phyloP scores from a whole-genome alignment of 768 basidiomycete genomes.

The Fomitopsis pulvina region DNA sequence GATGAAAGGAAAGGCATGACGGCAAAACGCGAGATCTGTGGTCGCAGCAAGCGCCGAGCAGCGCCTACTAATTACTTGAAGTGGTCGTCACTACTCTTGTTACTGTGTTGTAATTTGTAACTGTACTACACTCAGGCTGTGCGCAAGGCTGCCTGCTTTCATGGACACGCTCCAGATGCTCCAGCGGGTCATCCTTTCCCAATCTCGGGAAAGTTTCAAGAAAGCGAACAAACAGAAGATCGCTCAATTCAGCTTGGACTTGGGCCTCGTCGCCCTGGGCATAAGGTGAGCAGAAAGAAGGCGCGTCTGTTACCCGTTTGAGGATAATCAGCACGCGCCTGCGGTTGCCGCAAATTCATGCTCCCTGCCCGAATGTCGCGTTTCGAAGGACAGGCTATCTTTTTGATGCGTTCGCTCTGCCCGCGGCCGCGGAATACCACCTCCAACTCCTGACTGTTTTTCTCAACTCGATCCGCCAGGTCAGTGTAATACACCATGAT shows the following conservation, averaged over 20 bases:
- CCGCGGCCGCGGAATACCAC: conserved; percentile 10
- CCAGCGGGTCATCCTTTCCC: neutral
- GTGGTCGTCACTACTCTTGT: too few species aligned
- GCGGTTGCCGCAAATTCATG: too few species aligned
- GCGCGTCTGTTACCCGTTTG: too few species aligned
- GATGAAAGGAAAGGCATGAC: too few species aligned
- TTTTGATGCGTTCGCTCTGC: conserved; percentile 39
- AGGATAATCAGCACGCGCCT: too few species aligned
- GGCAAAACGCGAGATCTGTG: too few species aligned
- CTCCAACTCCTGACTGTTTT: conserved; percentile 31
- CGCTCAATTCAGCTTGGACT: conserved; percentile 31
- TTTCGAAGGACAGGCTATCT: conserved; percentile 45
- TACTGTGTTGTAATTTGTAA: too few species aligned
- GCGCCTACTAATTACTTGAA: neutral
- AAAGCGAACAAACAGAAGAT: conserved; percentile 7
- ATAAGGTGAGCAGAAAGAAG: conserved; percentile 33
- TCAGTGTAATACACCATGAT: too few species aligned
- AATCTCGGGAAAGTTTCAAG: neutral
- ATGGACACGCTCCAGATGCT: too few species aligned
- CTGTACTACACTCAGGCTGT: too few species aligned
- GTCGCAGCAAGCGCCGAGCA: neutral
- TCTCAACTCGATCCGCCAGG: conserved; percentile 33
- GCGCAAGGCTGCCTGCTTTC: too few species aligned
- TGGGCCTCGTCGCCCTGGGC: conserved; percentile 34
- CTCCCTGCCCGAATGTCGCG: too few species aligned